Evolutionary conservation across 352 stramenopile genomes (phyloP), one percentile per base, ranked within the genome.

Genomic region (Globisporangium acanthophoron): DNA sequence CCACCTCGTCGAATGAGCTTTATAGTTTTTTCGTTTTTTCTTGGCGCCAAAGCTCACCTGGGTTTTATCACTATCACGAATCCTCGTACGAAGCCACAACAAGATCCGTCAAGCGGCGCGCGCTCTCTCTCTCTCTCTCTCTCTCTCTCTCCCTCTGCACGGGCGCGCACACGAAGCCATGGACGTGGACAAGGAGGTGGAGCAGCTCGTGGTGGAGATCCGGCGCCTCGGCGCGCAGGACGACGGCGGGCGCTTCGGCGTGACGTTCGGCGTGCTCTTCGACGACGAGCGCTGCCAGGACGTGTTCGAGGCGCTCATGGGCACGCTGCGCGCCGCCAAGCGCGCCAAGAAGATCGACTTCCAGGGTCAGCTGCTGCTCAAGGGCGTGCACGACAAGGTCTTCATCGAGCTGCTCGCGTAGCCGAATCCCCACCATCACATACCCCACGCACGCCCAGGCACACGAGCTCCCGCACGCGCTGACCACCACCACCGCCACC

Each of bases 251-350:
- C 37, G 64, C 55, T 84, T 86, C n/a, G 73, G 71, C 50, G 80
- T 92, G 20, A 73, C 65, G 7, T 95, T 95, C 66, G 85, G 85
- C 24, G 71, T 73, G 54, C 69, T 95, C 50, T 95, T 95, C 64
- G 80, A 90, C 59, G 85, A 95, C 65, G 80, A 92, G 61, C 70
- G 82, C 51, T 87, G 86, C 45, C 75, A 88, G 53, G 74, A 95
- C 49, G 65, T 88, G 27, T 89, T 87, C 24, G 78, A 94, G 61
- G 84, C 85, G 21, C 69, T 95, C 50, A 87, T 95, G 63, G 85
- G 85, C 58, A 95, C 85, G 58, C 74, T 95, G 24, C 85, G 85
- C 56, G 77, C 79, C 41, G 85, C 85, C 52, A 90, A 90, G 62
- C 79, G 78, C 37, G 61, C 76, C 53, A 85, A 85, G 62, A 73